phyloP scores from a whole-genome alignment of 768 basidiomycete genomes.

The Udeniomyces megalosporus region DNA sequence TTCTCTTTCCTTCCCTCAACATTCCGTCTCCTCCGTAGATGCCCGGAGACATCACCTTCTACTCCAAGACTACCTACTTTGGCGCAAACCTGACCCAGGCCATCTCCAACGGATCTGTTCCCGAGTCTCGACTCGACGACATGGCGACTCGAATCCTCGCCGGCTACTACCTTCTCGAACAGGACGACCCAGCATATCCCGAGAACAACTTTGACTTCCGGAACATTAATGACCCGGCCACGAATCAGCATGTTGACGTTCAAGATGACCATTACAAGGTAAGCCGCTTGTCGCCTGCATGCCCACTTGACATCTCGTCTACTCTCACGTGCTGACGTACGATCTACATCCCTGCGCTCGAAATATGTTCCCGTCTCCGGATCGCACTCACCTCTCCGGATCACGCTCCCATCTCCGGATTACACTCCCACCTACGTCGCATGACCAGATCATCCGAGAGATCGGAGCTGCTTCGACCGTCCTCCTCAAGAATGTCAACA shows the following conservation, averaged over 20 bases:
- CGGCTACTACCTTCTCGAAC: constrained; percentile 27
- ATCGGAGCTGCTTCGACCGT: constrained; percentile 54
- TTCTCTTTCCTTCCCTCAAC: neutral
- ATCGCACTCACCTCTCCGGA: too few relatives aligned
- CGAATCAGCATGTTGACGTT: constrained; percentile 36
- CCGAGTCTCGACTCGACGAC: constrained; percentile 34
- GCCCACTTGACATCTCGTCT: too few relatives aligned
- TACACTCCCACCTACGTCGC: too few relatives aligned
- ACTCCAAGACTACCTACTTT: constrained; percentile 35
- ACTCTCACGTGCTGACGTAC: too few relatives aligned
- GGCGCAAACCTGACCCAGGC: constrained; percentile 50
- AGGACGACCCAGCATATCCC: constrained; percentile 41
- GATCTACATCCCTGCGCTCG: too few relatives aligned
- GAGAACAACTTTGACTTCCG: constrained; percentile 40
- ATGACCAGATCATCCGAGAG: constrained; percentile 40
- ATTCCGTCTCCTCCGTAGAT: neutral
- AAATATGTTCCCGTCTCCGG: neutral
- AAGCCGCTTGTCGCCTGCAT: too few relatives aligned
- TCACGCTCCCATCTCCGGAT: too few relatives aligned
- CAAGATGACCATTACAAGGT: constrained; percentile 47
- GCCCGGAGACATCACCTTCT: constrained; percentile 27
- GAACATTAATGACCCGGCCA: neutral
- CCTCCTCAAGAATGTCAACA: constrained; percentile 12
- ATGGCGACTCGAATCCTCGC: constrained; percentile 58
- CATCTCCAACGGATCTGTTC: constrained; percentile 57